Conservation (phyloP, 208 protist species). For the Trichomonas tenax region DNA sequence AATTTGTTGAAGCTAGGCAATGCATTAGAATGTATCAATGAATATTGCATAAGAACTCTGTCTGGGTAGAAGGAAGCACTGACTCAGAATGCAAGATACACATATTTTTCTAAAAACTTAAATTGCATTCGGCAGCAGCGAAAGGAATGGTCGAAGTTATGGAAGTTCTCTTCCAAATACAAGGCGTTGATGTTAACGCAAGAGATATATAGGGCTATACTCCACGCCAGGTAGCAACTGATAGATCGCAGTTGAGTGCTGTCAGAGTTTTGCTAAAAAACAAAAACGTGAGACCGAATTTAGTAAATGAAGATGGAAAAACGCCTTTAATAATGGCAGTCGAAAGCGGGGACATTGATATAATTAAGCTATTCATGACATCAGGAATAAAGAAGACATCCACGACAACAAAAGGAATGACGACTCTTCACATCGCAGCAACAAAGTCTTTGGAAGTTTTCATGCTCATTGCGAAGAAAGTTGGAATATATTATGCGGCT, state of each 20-base stretch:
- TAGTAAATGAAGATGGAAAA: neutral
- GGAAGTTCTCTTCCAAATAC: neutral
- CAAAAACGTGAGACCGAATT: neutral
- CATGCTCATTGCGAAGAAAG: neutral
- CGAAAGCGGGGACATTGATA: neutral
- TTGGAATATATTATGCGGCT: neutral
- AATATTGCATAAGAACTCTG: too few species aligned
- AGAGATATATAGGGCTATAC: neutral
- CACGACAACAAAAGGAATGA: neutral
- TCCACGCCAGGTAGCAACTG: neutral
- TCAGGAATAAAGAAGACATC: neutral
- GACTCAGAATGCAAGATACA: too few species aligned
- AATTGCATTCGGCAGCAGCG: neutral
- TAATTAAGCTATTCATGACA: neutral
- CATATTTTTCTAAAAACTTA: too few species aligned
- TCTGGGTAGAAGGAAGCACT: too few species aligned
- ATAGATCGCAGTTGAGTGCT: neutral
- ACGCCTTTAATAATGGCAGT: neutral
- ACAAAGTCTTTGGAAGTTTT: neutral
- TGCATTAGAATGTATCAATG: too few species aligned
- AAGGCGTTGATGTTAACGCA: neutral
- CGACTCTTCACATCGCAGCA: neutral
- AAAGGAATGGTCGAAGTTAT: neutral
- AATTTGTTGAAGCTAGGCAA: too few species aligned
- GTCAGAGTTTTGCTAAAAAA: neutral